These are phyloP conservation scores for Mentha longifolia DNA, from an alignment of 257 asterid genomes.

Conservation along the genomic window DNA sequence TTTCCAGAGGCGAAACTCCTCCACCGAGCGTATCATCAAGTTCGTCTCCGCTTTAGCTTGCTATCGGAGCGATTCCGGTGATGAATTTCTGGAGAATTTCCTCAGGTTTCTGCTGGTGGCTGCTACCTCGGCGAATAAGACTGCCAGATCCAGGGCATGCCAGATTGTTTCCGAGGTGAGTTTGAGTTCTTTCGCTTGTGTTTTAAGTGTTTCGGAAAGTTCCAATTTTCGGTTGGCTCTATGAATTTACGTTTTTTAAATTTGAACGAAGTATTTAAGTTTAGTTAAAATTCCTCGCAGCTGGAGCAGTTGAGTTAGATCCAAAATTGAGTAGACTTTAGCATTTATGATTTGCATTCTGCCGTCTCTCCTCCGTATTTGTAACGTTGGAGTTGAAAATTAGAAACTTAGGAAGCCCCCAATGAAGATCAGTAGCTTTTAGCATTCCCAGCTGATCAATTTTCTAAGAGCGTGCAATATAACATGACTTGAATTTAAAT, in stretches of 20 bases:
- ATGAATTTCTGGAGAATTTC: slow-evolving; percentile 65
- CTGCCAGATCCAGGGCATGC: slow-evolving; percentile 83
- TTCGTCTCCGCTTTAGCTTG: slow-evolving; percentile 62
- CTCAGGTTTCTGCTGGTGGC: slow-evolving; percentile 68
- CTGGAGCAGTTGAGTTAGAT: not conserved
- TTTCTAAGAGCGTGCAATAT: not conserved
- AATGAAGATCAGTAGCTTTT: not conserved
- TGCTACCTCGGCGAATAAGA: slow-evolving; percentile 65
- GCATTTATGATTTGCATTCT: not conserved
- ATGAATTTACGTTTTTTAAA: not conserved
- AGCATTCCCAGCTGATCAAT: not conserved
- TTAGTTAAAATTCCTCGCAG: not conserved
- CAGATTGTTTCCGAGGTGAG: slow-evolving; percentile 92
- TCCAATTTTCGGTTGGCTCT: not conserved
- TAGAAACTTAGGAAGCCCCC: not conserved
- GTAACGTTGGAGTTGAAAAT: slow-evolving; percentile 11
- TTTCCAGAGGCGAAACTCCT: slow-evolving; percentile 68
- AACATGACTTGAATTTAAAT: not conserved
- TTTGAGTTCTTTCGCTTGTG: not conserved
- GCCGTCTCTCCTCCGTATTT: slow-evolving; percentile 1
- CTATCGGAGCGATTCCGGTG: slow-evolving; percentile 40
- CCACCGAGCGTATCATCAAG: slow-evolving; percentile 68
- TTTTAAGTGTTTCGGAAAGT: not conserved
- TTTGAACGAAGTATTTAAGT: too few species aligned
- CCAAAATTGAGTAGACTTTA: slow-evolving; percentile 16